phyloP scores from a whole-genome alignment of 2,329 filamentous ascomycete species.

The Aspergillaceae sp. region DNA sequence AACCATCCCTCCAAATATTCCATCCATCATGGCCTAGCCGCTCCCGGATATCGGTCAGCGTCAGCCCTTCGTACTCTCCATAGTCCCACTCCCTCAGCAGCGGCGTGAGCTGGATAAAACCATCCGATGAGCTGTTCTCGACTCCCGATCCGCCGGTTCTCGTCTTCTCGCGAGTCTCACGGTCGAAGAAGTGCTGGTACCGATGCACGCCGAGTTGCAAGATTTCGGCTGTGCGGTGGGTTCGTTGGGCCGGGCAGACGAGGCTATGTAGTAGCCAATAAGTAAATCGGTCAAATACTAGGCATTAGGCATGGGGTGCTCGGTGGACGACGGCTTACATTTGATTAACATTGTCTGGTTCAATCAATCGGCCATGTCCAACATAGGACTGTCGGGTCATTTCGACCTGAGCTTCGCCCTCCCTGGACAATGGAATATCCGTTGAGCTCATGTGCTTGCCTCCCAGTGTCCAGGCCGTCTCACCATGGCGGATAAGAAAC shows the following conservation, averaged over 20 bases:
- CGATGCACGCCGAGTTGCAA: slow-evolving; percentile 6
- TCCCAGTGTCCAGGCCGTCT: slow-evolving; percentile 8
- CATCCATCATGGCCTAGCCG: slow-evolving; percentile 4
- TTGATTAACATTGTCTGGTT: slow-evolving; percentile 3
- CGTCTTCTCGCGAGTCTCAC: background rate
- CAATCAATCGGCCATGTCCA: slow-evolving; percentile 4
- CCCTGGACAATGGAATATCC: slow-evolving; percentile 4
- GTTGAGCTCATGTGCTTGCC: slow-evolving; percentile 8
- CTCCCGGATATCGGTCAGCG: slow-evolving; percentile 54
- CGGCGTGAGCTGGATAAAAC: slow-evolving; percentile 38
- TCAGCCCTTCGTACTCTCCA: slow-evolving; percentile 70
- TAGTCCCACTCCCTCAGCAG: slow-evolving; percentile 74
- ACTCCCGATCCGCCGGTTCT: background rate
- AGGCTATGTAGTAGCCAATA: slow-evolving; percentile 1
- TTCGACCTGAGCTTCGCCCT: slow-evolving; percentile 4
- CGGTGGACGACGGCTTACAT: slow-evolving; percentile 1
- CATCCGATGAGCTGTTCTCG: background rate
- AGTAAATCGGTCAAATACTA: background rate
- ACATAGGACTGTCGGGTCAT: slow-evolving; percentile 1
- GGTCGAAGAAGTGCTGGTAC: slow-evolving; percentile 5
- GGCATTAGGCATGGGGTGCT: too few species aligned
- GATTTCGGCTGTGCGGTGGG: slow-evolving; percentile 8
- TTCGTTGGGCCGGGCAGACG: slow-evolving; percentile 5
- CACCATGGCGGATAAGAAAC: slow-evolving; percentile 11
- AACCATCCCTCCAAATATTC: slow-evolving; percentile 13